A percentile compares a stretch with the other conserved stretches of the same genome.
These are phyloP conservation scores for Castanea sativa DNA, from an alignment of 306 rosid genomes.

Conservation along the genomic window DNA sequence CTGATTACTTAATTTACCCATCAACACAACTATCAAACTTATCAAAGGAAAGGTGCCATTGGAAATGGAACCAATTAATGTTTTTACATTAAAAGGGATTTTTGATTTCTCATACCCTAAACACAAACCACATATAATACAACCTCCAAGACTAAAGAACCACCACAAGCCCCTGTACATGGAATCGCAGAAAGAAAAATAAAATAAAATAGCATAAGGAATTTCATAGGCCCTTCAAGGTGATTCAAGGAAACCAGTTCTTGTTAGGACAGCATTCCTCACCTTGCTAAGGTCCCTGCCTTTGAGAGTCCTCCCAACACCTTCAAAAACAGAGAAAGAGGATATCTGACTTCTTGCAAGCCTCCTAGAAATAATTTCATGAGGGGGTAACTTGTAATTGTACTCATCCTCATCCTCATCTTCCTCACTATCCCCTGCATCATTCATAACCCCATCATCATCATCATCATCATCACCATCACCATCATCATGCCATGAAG, in stretches of 20 bases:
- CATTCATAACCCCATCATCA: conserved; percentile 9
- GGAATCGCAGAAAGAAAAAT: neutral
- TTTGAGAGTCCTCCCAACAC: conserved; percentile 89
- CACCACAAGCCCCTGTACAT: conserved; percentile 23
- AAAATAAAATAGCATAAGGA: neutral
- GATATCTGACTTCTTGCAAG: conserved; percentile 79
- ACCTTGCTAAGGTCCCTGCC: conserved; percentile 92
- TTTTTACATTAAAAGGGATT: conserved; percentile 17
- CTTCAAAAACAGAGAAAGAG: conserved; percentile 91
- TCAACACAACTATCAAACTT: neutral
- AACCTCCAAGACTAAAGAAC: conserved; percentile 18
- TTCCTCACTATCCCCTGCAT: conserved; percentile 22
- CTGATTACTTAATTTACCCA: too few species aligned
- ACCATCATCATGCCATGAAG: conserved; percentile 31
- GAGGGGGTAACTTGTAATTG: conserved; percentile 63
- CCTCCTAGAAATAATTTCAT: conserved; percentile 81
- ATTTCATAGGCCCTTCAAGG: conserved; percentile 14
- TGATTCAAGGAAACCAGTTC: conserved; percentile 91
- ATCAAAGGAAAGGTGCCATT: neutral
- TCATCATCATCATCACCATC: conserved; percentile 17
- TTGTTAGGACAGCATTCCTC: conserved; percentile 71
- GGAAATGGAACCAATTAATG: neutral
- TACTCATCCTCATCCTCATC: conserved; percentile 39
- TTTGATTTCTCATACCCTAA: conserved; percentile 12
- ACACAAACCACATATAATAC: conserved; percentile 14